These are phyloP conservation scores for Sparassis latifolia DNA, from an alignment of 1,284 basidiomycete species.

Conservation along the genomic window DNA sequence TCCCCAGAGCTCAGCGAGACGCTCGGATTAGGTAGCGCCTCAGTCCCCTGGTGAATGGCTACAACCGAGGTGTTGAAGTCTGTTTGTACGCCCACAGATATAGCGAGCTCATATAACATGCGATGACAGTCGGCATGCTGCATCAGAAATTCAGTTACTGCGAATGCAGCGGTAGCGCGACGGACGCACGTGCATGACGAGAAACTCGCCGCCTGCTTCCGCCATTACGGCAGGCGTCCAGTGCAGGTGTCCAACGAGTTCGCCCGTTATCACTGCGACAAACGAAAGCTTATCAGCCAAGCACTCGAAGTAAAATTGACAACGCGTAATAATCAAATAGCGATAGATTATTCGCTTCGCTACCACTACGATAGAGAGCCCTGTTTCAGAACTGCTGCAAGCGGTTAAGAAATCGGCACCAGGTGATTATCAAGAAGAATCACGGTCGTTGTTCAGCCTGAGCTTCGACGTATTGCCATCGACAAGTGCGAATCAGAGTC, in stretches of 20 bases:
- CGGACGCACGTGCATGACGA: constrained; percentile 27
- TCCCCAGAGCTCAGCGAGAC: constrained; percentile 30
- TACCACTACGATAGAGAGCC: too few species aligned
- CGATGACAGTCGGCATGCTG: constrained; percentile 42
- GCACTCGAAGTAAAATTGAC: neutral
- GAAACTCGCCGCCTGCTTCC: constrained; percentile 48
- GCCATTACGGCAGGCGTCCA: constrained; percentile 48
- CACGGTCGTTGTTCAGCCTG: too few species aligned
- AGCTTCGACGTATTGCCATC: too few species aligned
- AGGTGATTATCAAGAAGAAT: too few species aligned
- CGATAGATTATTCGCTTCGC: neutral
- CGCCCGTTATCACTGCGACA: constrained; percentile 35
- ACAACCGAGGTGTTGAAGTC: constrained; percentile 32
- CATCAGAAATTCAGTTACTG: neutral
- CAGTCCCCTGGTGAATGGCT: constrained; percentile 18
- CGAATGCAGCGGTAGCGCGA: neutral
- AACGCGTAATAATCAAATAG: neutral
- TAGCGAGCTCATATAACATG: constrained; percentile 36
- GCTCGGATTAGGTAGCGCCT: constrained; percentile 21
- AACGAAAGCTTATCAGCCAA: neutral
- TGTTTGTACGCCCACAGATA: constrained; percentile 34
- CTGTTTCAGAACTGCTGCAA: too few species aligned
- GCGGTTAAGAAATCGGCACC: too few species aligned
- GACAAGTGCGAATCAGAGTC: too few species aligned
- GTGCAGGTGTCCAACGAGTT: constrained; percentile 37